These are phyloP conservation scores for Ganoderma multipileum DNA, from an alignment of 1,284 basidiomycete genomes.

Conservation along the genomic window DNA sequence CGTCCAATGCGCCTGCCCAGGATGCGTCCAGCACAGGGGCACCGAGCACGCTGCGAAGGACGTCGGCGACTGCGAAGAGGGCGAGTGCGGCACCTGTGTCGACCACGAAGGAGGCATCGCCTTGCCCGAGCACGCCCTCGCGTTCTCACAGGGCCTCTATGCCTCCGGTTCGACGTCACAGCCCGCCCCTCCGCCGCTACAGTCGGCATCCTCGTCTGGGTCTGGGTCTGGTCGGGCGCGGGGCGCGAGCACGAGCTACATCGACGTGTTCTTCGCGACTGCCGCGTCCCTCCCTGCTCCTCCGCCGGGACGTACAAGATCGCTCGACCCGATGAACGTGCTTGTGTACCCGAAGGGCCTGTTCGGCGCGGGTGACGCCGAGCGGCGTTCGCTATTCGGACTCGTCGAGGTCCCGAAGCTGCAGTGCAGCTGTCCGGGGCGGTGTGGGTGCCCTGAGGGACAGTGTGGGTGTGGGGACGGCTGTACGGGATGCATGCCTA, in stretches of 20 bases:
- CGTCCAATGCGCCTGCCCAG: conserved; percentile 72
- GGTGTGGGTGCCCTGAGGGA: conserved; percentile 49
- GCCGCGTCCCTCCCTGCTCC: conserved; percentile 64
- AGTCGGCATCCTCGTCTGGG: not conserved
- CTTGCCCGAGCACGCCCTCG: conserved; percentile 42
- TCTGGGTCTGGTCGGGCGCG: conserved; percentile 6
- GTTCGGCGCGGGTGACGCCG: conserved; percentile 33
- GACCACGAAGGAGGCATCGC: conserved; percentile 55
- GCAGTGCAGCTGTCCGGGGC: conserved; percentile 64
- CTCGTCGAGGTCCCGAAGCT: conserved; percentile 67
- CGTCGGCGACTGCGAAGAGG: conserved; percentile 60
- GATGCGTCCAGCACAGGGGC: conserved; percentile 72
- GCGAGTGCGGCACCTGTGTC: conserved; percentile 66
- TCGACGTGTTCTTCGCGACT: conserved; percentile 70
- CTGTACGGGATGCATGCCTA: conserved; percentile 57
- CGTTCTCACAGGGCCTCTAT: conserved; percentile 24
- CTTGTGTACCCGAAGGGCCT: conserved; percentile 52
- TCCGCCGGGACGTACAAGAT: conserved; percentile 47
- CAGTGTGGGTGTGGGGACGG: conserved; percentile 57
- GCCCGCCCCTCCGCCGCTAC: not conserved
- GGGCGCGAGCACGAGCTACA: conserved; percentile 42
- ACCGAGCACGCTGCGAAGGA: conserved; percentile 50
- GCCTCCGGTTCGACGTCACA: not conserved
- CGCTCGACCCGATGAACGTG: conserved; percentile 57
- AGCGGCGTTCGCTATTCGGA: conserved; percentile 43